These are phyloP conservation scores for Paecilomyces sp. DNA, from an alignment of 2,329 filamentous ascomycete genomes.

Conservation along the genomic window DNA sequence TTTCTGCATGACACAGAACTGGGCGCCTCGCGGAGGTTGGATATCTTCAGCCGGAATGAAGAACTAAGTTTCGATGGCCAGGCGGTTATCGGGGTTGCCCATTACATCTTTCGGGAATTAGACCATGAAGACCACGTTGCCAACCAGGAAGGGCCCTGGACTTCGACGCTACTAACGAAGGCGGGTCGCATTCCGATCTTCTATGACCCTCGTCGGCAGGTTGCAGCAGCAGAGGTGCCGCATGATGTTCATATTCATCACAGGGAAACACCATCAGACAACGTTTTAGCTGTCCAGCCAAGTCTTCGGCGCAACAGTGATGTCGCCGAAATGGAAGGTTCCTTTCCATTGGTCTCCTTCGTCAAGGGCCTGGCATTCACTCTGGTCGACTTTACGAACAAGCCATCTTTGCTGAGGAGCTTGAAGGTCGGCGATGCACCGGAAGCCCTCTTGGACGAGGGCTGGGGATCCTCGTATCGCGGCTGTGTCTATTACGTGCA, in stretches of 20 bases:
- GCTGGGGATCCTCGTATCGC: conserved; percentile 19
- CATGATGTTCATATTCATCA: conserved; percentile 59
- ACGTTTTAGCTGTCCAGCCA: conserved; percentile 18
- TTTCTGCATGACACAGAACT: conserved; percentile 47
- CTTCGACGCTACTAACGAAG: conserved; percentile 25
- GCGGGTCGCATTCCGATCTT: conserved; percentile 38
- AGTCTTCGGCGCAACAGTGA: conserved; percentile 15
- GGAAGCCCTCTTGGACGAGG: conserved; percentile 18
- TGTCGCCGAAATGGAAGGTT: conserved; percentile 18
- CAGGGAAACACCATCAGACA: conserved; percentile 19
- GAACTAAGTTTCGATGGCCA: conserved; percentile 59
- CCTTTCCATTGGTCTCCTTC: conserved; percentile 52
- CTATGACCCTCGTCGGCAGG: conserved; percentile 31
- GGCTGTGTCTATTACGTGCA: conserved; percentile 26
- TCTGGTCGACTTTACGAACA: conserved; percentile 22
- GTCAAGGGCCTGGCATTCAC: conserved; percentile 61
- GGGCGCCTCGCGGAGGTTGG: conserved; percentile 39
- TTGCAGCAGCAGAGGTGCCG: conserved; percentile 58
- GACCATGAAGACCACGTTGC: conserved; percentile 4
- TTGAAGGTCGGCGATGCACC: conserved; percentile 17
- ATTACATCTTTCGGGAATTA: conserved; percentile 35
- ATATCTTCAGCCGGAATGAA: conserved; percentile 51
- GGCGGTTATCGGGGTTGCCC: conserved; percentile 52
- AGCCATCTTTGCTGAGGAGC: conserved; percentile 14
- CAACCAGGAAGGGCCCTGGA: conserved; percentile 4